A percentile compares a stretch with the other conserved stretches of the same genome.
phyloP scores from a whole-genome alignment of 1,284 basidiomycete genomes.

The Irpex rosettiformis region DNA sequence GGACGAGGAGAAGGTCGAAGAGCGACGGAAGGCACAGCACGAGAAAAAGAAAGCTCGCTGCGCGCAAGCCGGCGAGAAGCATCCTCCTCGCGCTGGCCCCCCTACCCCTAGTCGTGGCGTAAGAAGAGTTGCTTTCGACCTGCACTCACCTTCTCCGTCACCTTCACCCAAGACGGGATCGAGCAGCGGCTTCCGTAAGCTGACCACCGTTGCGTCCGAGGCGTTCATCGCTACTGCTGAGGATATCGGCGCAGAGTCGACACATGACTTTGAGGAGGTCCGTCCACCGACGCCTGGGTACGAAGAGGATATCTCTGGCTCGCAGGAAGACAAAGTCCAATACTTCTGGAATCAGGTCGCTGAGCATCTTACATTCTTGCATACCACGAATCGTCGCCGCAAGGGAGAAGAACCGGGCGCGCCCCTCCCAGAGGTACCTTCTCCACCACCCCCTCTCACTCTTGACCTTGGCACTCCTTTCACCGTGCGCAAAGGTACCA shows the following conservation, averaged over 20 bases:
- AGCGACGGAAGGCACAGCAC: conserved; percentile 28
- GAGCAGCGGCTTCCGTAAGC: conserved; percentile 18
- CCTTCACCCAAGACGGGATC: conserved; percentile 13
- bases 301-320: conserved; percentile 32
- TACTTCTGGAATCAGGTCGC: conserved; percentile 81
- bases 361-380: conserved; percentile 74
- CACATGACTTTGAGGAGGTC: conserved; percentile 6
- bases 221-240: conserved; percentile 13
- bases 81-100: conserved; percentile 53
- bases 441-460: conserved; percentile 13
- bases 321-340: conserved; percentile 70
- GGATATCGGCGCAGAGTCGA: not conserved
- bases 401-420: not conserved
- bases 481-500: conserved; percentile 1
- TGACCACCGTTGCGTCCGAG: conserved; percentile 14
- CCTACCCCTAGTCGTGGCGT: conserved; percentile 57
- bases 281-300: not conserved
- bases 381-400: conserved; percentile 31
- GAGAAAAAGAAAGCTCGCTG: conserved; percentile 19
- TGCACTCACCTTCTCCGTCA: conserved; percentile 4
- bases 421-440: conserved; percentile 14
- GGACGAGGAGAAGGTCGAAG: conserved; percentile 41
- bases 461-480: conserved; percentile 14
- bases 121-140: conserved; percentile 10
- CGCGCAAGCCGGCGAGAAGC: conserved; percentile 15